phyloP scores from a whole-genome alignment of 2,329 filamentous ascomycete species.

The Berkeleyomyces rouxiae region DNA sequence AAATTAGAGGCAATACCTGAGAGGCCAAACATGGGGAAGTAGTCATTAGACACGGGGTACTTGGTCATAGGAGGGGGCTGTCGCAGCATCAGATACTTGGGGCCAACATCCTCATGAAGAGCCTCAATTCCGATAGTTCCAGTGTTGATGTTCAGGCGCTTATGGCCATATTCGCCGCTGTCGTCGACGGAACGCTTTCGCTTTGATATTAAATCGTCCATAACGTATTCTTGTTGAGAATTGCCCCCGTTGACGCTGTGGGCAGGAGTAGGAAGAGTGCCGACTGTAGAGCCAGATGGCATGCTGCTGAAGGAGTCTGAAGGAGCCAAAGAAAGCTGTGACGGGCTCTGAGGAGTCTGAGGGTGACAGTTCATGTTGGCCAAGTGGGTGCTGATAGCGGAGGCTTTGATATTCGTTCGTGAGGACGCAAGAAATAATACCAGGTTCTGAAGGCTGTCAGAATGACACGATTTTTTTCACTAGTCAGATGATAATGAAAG shows the following conservation, averaged over 20 bases:
- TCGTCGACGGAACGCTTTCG: slow-evolving; percentile 45
- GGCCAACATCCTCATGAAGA: slow-evolving; percentile 48
- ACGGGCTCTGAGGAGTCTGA: slow-evolving; percentile 51
- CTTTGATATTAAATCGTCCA: slow-evolving; percentile 40
- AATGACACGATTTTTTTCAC: background rate
- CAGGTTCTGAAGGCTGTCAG: background rate
- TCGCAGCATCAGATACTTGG: slow-evolving; percentile 49
- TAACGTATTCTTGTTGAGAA: slow-evolving; percentile 20
- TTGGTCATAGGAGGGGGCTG: background rate
- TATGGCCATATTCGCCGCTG: slow-evolving; percentile 36
- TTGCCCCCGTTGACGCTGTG: slow-evolving; percentile 43
- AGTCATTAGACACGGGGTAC: slow-evolving; percentile 29
- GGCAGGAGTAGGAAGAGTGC: slow-evolving; percentile 43
- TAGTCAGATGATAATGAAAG: background rate
- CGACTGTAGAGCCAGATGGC: slow-evolving; percentile 27
- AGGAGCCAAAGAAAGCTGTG: slow-evolving; percentile 40
- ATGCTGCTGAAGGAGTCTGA: slow-evolving; percentile 36
- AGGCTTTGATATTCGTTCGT: background rate
- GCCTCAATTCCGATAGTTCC: slow-evolving; percentile 42
- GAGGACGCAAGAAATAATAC: background rate
- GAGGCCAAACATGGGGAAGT: slow-evolving; percentile 42
- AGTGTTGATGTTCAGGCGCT: slow-evolving; percentile 44
- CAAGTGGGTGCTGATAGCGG: slow-evolving; percentile 15
- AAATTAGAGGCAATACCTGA: slow-evolving; percentile 41
- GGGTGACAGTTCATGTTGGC: slow-evolving; percentile 49